Conservation (phyloP, 2,329 filamentous ascomycete genomes). For the Colletotrichum filicis region DNA sequence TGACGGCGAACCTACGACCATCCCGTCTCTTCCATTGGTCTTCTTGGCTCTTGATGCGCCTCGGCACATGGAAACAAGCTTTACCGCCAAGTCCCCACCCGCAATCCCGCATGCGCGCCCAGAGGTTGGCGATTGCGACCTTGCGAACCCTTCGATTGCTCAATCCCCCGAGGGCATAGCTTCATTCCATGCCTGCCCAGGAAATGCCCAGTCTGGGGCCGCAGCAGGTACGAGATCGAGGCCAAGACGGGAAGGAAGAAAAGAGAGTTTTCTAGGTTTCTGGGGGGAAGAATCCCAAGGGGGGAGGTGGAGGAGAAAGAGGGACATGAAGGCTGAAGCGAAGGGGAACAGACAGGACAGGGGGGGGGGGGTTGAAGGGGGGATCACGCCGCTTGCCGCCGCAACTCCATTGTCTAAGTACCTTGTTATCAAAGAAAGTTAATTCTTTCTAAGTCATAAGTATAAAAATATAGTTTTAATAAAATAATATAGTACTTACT, state of each 20-base stretch:
- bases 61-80: constrained; percentile 35
- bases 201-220: constrained; percentile 24
- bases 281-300: neutral
- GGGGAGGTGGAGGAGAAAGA: neutral
- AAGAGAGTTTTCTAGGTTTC: neutral
- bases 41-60: neutral
- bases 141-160: neutral
- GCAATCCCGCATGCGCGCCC: constrained; percentile 22
- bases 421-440: too few relatives aligned
- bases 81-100: constrained; percentile 34
- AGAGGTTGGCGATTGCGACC: constrained; percentile 6
- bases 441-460: too few relatives aligned
- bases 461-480: too few relatives aligned
- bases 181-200: neutral
- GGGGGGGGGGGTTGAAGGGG: neutral
- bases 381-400: constrained; percentile 1
- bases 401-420: neutral
- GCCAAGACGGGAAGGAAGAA: constrained; percentile 32
- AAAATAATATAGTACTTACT: too few relatives aligned
- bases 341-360: neutral
- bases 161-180: neutral
- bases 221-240: constrained; percentile 24
- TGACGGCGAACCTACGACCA: neutral
- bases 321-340: neutral
- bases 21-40: neutral